Evolutionary conservation across 352 stramenopile species (phyloP).

Genomic region (Phytophthora colocasiae): DNA sequence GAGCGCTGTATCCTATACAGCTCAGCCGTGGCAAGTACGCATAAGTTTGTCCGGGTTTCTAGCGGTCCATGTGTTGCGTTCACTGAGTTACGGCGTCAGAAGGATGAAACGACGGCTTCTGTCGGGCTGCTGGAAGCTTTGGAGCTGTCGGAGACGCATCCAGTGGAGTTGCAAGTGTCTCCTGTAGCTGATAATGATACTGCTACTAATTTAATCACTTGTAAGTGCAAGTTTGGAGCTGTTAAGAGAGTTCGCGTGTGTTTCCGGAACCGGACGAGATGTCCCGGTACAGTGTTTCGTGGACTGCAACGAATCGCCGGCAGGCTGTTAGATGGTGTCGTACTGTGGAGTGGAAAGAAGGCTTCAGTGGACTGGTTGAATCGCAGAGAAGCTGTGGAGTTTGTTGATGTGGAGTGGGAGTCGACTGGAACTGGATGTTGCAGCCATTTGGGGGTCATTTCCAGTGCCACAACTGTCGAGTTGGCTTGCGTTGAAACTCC

Average conservation of each 20-base stretch:
- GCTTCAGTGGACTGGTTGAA: constrained; percentile 62
- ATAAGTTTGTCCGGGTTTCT: constrained; percentile 29
- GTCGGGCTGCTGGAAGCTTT: constrained; percentile 44
- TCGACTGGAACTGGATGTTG: constrained; percentile 47
- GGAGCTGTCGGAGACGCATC: constrained; percentile 15
- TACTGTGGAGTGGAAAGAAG: constrained; percentile 48
- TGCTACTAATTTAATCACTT: not conserved
- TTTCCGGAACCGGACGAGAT: constrained; percentile 46
- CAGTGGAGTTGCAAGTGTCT: constrained; percentile 15
- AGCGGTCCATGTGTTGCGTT: constrained; percentile 22
- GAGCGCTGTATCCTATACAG: constrained; percentile 42
- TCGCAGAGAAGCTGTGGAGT: constrained; percentile 38
- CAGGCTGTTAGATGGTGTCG: constrained; percentile 47
- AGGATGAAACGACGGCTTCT: constrained; percentile 29
- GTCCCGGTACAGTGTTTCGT: constrained; percentile 44
- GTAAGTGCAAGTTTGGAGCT: constrained; percentile 37
- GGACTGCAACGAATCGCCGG: constrained; percentile 43
- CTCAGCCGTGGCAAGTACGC: constrained; percentile 4
- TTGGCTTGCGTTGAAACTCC: constrained; percentile 40
- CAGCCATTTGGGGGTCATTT: constrained; percentile 35
- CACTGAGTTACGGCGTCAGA: constrained; percentile 28
- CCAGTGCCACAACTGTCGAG: constrained; percentile 29
- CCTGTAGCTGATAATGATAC: constrained; percentile 1
- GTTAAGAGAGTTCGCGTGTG: constrained; percentile 40
- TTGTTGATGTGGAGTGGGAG: constrained; percentile 36